Base-by-base conservation (phyloP, 352 stramenopile genomes). In the Phytophthora sp. region DNA sequence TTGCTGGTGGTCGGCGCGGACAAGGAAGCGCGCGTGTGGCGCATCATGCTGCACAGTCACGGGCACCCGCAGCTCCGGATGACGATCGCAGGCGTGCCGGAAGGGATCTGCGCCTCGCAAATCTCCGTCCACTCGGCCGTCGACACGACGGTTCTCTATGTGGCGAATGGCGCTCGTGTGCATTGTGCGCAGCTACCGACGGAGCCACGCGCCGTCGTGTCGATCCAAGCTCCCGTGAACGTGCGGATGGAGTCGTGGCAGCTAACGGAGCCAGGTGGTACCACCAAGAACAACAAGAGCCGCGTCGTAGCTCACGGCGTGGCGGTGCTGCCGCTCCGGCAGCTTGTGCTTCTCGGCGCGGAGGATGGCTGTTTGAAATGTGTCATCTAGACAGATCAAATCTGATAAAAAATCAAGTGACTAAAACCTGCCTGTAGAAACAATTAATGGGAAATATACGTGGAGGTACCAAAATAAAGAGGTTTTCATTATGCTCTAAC, bases 291-390 rank as follows among this genome's bases (percentile, higher is more conserved):
- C 26, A 73, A 56, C 59, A 89, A 85, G 30, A 84, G 79, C 52
- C 87, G 85, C 35, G 35, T 78, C 7, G 51, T 71, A 0, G 57
- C 58, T 2, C 74, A 86, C 27, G 77, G 69, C 20, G 21, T 91
- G 5, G 75, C 71, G 0, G 61, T 90, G 45, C 54, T 93, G 16
- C 81, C 85, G 0, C 42, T 93, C 21, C 72, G 85, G 3, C 85
- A 90, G 53, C 57, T 91, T 18, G 27, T 91, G 20, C 36, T 93
- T 38, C 23, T 93, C 3, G 82, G 85, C 15, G 67, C 75, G 1
- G 85, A 93, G 2, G 85, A 93, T 50, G 85, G 85, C 23, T 84
- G 76, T 21, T 64, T 93, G 36, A 79, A 82, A 51, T 84, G 79
- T 53, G 62, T 79, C 24, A 21, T 79, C 4, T 84, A 71, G 26